Evolutionary conservation across 2,329 filamentous ascomycete genomes (phyloP).

Genomic region (Zasmidium cellare): DNA sequence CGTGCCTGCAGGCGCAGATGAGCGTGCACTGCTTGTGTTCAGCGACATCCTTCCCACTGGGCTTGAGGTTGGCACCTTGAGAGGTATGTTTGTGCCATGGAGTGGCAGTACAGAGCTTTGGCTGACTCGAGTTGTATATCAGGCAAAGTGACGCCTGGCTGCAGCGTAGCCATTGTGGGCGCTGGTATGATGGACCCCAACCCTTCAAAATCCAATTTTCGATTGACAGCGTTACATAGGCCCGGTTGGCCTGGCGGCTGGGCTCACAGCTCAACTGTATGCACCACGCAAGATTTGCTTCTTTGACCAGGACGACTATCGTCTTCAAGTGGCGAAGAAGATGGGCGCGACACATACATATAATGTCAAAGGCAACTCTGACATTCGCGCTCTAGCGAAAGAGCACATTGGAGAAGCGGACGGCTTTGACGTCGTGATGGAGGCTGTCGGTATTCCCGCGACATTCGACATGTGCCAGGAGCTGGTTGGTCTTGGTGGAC

Average conservation of each 20-base stretch:
- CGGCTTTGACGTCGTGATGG: conserved; percentile 59
- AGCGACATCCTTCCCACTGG: conserved; percentile 60
- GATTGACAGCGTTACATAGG: conserved; percentile 35
- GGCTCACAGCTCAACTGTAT: conserved; percentile 58
- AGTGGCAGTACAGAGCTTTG: neutral
- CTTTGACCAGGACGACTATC: conserved; percentile 52
- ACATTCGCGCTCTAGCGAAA: conserved; percentile 42
- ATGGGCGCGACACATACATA: conserved; percentile 50
- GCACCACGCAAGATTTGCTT: conserved; percentile 53
- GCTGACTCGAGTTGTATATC: neutral
- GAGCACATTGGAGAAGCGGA: conserved; percentile 48
- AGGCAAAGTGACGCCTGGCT: conserved; percentile 53
- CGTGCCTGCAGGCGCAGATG: conserved; percentile 45
- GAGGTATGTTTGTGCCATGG: conserved; percentile 19
- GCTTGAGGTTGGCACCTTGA: conserved; percentile 56
- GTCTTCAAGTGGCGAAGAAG: conserved; percentile 49
- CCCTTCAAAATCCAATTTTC: neutral
- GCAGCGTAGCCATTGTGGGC: conserved; percentile 56
- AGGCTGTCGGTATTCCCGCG: conserved; percentile 55
- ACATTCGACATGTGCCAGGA: conserved; percentile 55
- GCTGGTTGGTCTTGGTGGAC: conserved; percentile 54
- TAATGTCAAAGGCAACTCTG: conserved; percentile 41
- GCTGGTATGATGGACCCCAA: conserved; percentile 24
- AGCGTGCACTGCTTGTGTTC: conserved; percentile 50
- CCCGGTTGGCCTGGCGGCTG: conserved; percentile 56